A percentile compares a stretch with the other conserved stretches of the same genome.
Conservation (phyloP, 495 filamentous ascomycete species). For the Penicillium roqueforti region DNA sequence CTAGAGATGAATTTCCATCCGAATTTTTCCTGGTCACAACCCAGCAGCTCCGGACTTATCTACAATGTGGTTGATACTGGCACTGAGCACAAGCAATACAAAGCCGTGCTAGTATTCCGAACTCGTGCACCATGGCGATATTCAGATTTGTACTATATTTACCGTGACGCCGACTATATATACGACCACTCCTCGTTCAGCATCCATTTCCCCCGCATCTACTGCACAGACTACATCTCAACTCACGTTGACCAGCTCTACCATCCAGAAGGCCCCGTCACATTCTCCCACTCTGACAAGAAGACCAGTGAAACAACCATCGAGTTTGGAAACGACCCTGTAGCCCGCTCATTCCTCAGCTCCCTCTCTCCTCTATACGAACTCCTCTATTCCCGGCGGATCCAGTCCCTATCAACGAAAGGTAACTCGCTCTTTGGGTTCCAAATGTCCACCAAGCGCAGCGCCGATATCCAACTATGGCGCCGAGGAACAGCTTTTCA, state of each 20-base stretch:
- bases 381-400: slow-evolving; percentile 32
- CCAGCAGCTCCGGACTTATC: slow-evolving; percentile 26
- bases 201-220: slow-evolving; percentile 29
- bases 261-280: slow-evolving; percentile 22
- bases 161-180: slow-evolving; percentile 32
- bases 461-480: slow-evolving; percentile 37
- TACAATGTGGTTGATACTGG: slow-evolving; percentile 35
- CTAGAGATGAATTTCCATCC: slow-evolving; percentile 23
- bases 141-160: slow-evolving; percentile 32
- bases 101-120: slow-evolving; percentile 27
- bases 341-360: slow-evolving; percentile 29
- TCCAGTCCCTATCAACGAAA: slow-evolving; percentile 31
- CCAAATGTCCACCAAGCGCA: slow-evolving; percentile 31
- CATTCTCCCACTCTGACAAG: slow-evolving; percentile 39
- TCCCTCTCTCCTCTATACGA: slow-evolving; percentile 30
- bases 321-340: slow-evolving; percentile 26
- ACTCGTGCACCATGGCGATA: slow-evolving; percentile 30
- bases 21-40: slow-evolving; percentile 25
- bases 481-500: slow-evolving; percentile 21
- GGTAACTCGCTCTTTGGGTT: slow-evolving; percentile 18
- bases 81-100: slow-evolving; percentile 35
- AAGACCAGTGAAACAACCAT: slow-evolving; percentile 17
- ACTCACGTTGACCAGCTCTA: slow-evolving; percentile 36
- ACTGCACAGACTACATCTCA: slow-evolving; percentile 38
- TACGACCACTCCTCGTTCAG: slow-evolving; percentile 26